Base-by-base conservation (phyloP, 805 yeast genomes). In the Metschnikowia corniflorae region DNA sequence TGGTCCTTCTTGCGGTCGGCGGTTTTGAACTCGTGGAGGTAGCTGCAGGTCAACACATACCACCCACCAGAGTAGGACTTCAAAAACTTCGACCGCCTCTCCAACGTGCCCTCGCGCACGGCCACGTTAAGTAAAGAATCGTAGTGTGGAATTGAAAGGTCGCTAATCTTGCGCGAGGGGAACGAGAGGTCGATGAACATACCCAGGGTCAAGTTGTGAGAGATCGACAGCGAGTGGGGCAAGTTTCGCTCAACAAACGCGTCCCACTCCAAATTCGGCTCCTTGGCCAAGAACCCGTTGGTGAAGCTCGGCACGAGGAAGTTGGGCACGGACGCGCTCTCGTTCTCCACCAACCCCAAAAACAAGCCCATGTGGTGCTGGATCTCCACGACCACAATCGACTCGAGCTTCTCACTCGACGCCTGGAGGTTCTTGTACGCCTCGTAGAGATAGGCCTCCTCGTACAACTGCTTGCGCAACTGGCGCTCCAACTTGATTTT, bases 11-110 rank as follows among this genome's bases (percentile, higher is more conserved):
- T 83, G 38, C 95, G 73, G 58, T 89, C 96, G 3, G 78, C 61
- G 1, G 87, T 52, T 65, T 88, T 89, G 64, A 91, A 86, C 63
- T 91, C 98, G 58, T 93, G 97, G 38, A 91, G 65, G 53, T 78
- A 88, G 39, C 80, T 80, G 39, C 96, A 84, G 3, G 98, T 88
- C 48, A 91, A 68, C 14, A 91, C 96, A 56, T 87, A 93, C 79
- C 84, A 93, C 3, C 93, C 95, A 44, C 80, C 75, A 4, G 95
- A 78, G 61, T 88, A 93, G n/a, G 91, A 82, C 66, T 89, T 89
- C 47, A 93, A 70, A 58, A 78, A 89, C 68, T 91, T 91, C 6
- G 97, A 86, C 52, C 95, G 75, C 59, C 96, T 76, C 60, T 93
- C 97, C 45, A 91, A 69, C 46, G 71, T 76, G 2, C 97, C 96